Evolutionary conservation across 768 basidiomycete species (phyloP), one percentile per base, ranked within the genome.

Genomic region (Trametes sanguinea): DNA sequence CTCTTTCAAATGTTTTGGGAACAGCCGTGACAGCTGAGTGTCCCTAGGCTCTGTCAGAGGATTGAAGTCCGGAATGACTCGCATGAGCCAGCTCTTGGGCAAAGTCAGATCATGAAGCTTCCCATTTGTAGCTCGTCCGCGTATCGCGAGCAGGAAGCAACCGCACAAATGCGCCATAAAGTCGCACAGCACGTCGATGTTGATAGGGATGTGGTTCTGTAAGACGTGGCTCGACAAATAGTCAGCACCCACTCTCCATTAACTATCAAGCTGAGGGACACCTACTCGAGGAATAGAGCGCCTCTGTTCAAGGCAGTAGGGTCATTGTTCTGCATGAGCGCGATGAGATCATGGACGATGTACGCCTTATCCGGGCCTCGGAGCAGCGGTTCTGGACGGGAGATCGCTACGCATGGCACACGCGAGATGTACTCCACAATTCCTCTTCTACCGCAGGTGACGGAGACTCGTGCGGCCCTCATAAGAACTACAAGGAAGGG

Each of bases 121-220:
- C 65, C 45, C 3, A 22, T 22, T 11, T 42, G 42, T 37, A 37
- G 35, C 35, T 51, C 62, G 42, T 30, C 32, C 66, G 64, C 57
- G 71, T 68, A 0, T 69, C 71, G 44, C 68, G 67, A 1, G 75
- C 73, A 2, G 87, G 55, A 4, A 82, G 72, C 4, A 75, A 6
- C 75, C 75, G 50, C 81, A 79, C 2, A 88, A 68, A 9, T 71
- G 70, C 44, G 89, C 87, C 16, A 85, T 61, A 46, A 81, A 71
- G 55, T 82, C 77, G 57, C 84, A 87, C 2, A 88, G 69, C 8
- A 81, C 74, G 22, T 75, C 74, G 29, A 82, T 71, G 43, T 86
- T 76, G 17, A 86, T 73, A 4, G 64, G 69, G 3, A 85, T 61
- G 4, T 55, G 51, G 0, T 67, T 65, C 3, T 73, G 63, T n/a